Evolutionary conservation across 352 stramenopile species (phyloP), one percentile per base, ranked within the genome.

Genomic region (Globisporangium apiculatum): DNA sequence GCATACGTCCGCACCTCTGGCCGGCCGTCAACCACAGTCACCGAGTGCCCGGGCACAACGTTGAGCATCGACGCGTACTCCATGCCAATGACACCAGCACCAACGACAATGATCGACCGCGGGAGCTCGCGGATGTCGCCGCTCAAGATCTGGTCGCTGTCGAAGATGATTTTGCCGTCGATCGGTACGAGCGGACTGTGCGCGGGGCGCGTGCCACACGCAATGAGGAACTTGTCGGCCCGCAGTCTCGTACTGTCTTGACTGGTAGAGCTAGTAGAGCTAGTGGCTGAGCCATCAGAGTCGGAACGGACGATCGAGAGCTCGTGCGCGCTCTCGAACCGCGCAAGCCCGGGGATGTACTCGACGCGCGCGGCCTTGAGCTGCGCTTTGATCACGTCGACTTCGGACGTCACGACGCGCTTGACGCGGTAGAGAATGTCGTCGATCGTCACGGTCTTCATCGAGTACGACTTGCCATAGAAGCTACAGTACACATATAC

Each of bases 1-100:
- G 24, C 24, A 31, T 31, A 31, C 24, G 24, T 31, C 24, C 56
- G 15, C 51, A 88, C 75, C 48, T 91, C 81, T 51, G 74, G 68
- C 2, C 84, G 78, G 7, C 79, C 76, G 46, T 96, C 87, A 37
- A 96, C 84, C 17, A 96, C 83, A 15, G 84, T 96, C 54, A 96
- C 87, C 38, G 76, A 83, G 48, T 90, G 88, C 3, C 87, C 87
- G 8, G 84, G 86, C 17, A 96, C 67, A 41, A 96, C 82, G 60
- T 92, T 95, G 35, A 96, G 69, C 86, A 96, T 96, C 48, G 79
- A 91, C 15, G 87, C 87, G 70, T 96, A 96, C 66, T 96, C 87
- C 73, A 96, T 96, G 61, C 87, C 87, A 42, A 96, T 94, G 49
- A 96, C 87, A 7, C 87, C 87, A 3, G 87, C 87, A 36, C 87